Percentiles rank a stretch among this genome's conserved stretches.
Conservation (phyloP, 495 filamentous ascomycete species). For the Aspergillus hancockii region DNA sequence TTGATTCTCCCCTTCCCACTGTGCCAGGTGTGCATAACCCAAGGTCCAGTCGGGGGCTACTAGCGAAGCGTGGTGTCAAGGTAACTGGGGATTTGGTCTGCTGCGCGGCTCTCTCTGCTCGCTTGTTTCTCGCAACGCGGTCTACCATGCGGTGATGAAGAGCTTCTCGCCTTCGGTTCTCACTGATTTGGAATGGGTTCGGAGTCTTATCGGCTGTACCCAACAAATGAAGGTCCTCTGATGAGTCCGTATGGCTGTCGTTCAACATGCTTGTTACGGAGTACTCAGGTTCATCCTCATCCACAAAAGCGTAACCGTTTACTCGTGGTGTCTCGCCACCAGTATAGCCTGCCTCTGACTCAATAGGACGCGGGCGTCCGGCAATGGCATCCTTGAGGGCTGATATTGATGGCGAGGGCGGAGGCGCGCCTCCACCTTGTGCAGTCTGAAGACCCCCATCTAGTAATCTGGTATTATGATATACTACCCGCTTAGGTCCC, state of each 20-base stretch:
- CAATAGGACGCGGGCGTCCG: constrained; percentile 63
- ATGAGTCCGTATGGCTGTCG: constrained; percentile 8
- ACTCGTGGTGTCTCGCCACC: constrained; percentile 85
- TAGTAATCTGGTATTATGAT: constrained; percentile 77
- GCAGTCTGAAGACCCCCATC: constrained; percentile 32
- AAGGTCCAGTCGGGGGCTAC: constrained; percentile 64
- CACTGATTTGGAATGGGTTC: constrained; percentile 80
- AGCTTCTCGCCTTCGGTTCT: constrained; percentile 75
- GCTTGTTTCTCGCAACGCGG: constrained; percentile 70
- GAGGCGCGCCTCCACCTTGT: constrained; percentile 38
- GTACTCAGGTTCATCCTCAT: constrained; percentile 65
- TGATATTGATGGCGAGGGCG: constrained; percentile 79
- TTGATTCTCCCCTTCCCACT: constrained; percentile 16
- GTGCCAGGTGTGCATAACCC: constrained; percentile 55
- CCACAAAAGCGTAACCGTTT: constrained; percentile 92
- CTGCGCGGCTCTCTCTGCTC: constrained; percentile 49
- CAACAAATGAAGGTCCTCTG: constrained; percentile 43
- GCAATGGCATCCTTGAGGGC: constrained; percentile 85
- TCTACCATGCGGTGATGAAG: constrained; percentile 93
- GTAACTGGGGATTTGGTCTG: constrained; percentile 58
- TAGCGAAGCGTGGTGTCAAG: constrained; percentile 72
- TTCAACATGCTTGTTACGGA: constrained; percentile 13
- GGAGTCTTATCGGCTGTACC: constrained; percentile 61
- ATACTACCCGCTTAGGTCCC: constrained; percentile 73
- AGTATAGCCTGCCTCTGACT: constrained; percentile 64